Base-by-base conservation (phyloP, 2,329 filamentous ascomycete genomes). In the Fusarium oligoseptatum region DNA sequence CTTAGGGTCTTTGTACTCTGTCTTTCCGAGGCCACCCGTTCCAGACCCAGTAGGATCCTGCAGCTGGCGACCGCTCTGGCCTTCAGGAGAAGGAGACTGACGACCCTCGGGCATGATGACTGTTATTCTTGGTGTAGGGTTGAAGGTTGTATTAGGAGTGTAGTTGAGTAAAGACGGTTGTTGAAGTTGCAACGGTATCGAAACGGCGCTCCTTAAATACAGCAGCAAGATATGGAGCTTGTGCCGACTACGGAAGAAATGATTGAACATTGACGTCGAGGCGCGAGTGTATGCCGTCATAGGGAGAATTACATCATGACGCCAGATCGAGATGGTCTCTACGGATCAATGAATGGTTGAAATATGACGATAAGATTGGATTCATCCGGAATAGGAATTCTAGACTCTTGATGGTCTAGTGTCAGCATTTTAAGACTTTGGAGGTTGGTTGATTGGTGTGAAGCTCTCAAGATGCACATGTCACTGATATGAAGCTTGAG, bases 61-160 rank as follows among this genome's bases (percentile, higher is more conserved):
- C 68, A 90, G 83, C 85, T 97, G 94, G 65, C 86, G 83, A 69
- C 89, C 92, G 41, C 87, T 85, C 84, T 94, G 93, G 76, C 82
- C 81, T 85, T 94, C 91, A 32, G 94, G 93, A 62, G 91, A 85
- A 72, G 95, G 95, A 36, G 95, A 97, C 84, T 97, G 89, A 80
- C 92, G 92, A 82, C 94, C 93, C 83, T 89, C 84, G 80, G 93
- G 92, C 93, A 95, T 94, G 79, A 74, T 91, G 71, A 74, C 77
- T 79, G 74, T 82, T 41, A 50, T 69, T 60, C 22, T 34, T 60
- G 61, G 62, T 71, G 50, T 58, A 60, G 43, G 57, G 45, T 50
- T 29, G 34, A 7, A 48, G 22, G 11, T 24, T 56, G 24, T n/a
- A 5, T 32, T 29, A 22, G 24, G 14, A 17, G 17, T 45, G 15